These are phyloP conservation scores for Oidium heveae DNA, from an alignment of 2,329 filamentous ascomycete genomes.

Conservation along the genomic window DNA sequence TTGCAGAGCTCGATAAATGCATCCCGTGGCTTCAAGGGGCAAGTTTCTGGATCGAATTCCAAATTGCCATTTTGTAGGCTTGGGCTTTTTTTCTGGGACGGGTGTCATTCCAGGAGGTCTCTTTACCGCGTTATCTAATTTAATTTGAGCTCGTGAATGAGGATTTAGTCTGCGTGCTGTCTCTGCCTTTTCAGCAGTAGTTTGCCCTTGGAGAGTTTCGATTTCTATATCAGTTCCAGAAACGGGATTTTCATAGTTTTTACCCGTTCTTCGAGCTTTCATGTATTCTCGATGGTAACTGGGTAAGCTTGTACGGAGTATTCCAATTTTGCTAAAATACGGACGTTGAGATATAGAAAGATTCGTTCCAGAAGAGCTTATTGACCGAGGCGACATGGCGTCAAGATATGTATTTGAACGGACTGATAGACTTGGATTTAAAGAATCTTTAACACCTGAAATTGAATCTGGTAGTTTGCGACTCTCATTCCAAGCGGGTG, in stretches of 20 bases:
- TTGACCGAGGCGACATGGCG: conserved; percentile 12
- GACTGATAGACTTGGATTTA: conserved; percentile 3
- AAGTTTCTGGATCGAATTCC: conserved; percentile 86
- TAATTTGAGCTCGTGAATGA: conserved; percentile 47
- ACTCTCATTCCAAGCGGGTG: conserved; percentile 21
- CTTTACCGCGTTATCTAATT: conserved; percentile 36
- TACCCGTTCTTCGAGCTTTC: conserved; percentile 37
- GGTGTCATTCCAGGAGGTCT: conserved; percentile 38
- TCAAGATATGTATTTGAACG: conserved; percentile 10
- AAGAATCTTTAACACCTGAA: conserved; percentile 7
- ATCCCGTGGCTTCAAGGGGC: conserved; percentile 79
- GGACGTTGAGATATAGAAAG: conserved; percentile 9
- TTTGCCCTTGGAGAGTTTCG: conserved; percentile 19
- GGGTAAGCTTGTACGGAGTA: conserved; percentile 74
- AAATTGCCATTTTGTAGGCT: conserved; percentile 88
- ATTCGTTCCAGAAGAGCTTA: conserved; percentile 12
- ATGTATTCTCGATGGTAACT: conserved; percentile 81
- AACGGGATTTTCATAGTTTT: conserved; percentile 17
- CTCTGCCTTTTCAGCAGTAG: conserved; percentile 55
- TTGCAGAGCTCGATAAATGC: conserved; percentile 75
- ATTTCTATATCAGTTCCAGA: conserved; percentile 17
- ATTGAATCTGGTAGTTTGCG: background rate
- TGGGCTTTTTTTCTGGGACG: conserved; percentile 42
- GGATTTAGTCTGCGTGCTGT: conserved; percentile 63
- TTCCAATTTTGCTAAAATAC: conserved; percentile 56